Evolutionary conservation across 495 filamentous ascomycete species (phyloP).

Genomic region (Penicillium desertorum): DNA sequence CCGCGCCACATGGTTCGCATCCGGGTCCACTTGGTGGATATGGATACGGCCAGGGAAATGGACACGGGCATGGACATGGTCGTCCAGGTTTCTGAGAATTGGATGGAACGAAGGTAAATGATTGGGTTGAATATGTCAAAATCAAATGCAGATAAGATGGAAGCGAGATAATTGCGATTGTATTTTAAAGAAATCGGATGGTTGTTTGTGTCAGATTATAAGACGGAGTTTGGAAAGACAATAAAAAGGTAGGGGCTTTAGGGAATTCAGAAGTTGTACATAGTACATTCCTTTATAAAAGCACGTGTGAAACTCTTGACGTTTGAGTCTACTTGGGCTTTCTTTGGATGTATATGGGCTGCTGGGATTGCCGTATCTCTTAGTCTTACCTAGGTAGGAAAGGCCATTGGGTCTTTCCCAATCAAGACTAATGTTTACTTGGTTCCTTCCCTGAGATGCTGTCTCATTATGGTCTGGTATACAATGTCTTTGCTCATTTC

Average conservation of each 20-base stretch:
- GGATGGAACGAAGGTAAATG: not conserved
- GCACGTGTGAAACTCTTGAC: not conserved
- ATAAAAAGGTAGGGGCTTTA: not conserved
- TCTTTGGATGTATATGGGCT: not conserved
- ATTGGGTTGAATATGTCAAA: not conserved
- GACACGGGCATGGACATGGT: not conserved
- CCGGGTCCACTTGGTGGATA: not conserved
- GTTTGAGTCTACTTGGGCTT: not conserved
- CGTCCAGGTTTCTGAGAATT: not conserved
- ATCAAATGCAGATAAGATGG: not conserved
- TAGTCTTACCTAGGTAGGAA: not conserved
- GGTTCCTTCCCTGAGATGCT: not conserved
- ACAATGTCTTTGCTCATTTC: not conserved
- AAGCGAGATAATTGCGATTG: not conserved
- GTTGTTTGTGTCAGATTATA: not conserved
- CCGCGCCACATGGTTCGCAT: not conserved
- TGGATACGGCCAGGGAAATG: not conserved
- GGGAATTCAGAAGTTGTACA: not conserved
- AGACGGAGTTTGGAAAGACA: not conserved
- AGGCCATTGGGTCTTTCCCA: not conserved
- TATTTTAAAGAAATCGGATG: not conserved
- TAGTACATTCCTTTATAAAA: not conserved
- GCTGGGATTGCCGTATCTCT: not conserved
- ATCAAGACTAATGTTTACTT: not conserved
- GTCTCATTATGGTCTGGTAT: not conserved